Percentiles rank a stretch among this genome's conserved stretches.
phyloP scores from a whole-genome alignment of 495 filamentous ascomycete species.

The Trichoderma parareesei region DNA sequence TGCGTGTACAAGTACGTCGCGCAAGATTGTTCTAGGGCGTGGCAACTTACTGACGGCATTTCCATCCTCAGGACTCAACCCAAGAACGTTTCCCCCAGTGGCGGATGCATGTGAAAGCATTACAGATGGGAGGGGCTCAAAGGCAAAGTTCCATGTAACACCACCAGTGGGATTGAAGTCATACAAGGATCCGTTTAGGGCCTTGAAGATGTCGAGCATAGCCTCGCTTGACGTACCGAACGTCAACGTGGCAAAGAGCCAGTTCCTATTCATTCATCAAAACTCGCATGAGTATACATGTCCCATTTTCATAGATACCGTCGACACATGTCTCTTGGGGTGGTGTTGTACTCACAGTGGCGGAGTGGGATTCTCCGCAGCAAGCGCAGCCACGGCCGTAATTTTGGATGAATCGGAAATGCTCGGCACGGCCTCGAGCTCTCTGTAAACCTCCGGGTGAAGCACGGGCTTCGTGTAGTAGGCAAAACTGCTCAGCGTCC shows the following conservation, averaged over 20 bases:
- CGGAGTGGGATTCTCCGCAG: constrained; percentile 4
- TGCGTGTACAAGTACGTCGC: background rate
- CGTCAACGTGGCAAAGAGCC: background rate
- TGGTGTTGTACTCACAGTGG: constrained; percentile 6
- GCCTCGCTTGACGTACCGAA: constrained; percentile 12
- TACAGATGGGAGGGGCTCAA: constrained; percentile 39
- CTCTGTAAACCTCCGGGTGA: constrained; percentile 12
- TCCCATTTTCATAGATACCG: constrained; percentile 3
- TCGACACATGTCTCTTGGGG: background rate
- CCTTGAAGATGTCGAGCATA: constrained; percentile 17
- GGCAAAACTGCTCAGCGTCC: constrained; percentile 10
- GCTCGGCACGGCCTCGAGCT: constrained; percentile 4
- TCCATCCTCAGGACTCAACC: background rate
- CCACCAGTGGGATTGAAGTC: constrained; percentile 14
- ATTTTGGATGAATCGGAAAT: constrained; percentile 3
- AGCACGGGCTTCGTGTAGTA: constrained; percentile 17
- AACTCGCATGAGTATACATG: background rate
- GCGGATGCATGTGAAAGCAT: constrained; percentile 16
- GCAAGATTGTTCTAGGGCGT: background rate
- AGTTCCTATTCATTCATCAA: background rate
- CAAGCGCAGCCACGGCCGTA: constrained; percentile 1
- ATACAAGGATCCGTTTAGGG: constrained; percentile 14
- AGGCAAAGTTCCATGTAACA: constrained; percentile 23
- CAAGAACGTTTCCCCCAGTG: background rate
- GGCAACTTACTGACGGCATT: background rate